phyloP scores from a whole-genome alignment of 2,329 filamentous ascomycete species.

The Trichoderma sp. region DNA sequence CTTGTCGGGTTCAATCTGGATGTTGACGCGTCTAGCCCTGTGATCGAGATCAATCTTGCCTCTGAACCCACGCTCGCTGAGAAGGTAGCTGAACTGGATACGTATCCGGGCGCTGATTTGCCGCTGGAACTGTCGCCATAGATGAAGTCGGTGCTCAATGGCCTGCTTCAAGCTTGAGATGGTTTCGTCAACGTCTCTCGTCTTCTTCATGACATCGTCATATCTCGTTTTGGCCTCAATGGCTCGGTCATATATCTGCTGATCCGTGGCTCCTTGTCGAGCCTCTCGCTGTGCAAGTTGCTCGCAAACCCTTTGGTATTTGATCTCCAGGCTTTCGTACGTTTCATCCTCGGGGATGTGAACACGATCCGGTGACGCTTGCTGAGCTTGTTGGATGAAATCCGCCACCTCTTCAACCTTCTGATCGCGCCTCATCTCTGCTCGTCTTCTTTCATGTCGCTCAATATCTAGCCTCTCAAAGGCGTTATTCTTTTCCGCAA shows the following conservation, averaged over 20 bases:
- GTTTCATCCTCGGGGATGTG: slow-evolving; percentile 68
- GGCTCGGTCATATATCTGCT: slow-evolving; percentile 62
- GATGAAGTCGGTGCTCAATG: slow-evolving; percentile 68
- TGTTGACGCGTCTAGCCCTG: slow-evolving; percentile 69
- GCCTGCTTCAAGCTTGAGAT: slow-evolving; percentile 58
- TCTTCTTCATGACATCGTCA: slow-evolving; percentile 49
- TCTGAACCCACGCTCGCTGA: slow-evolving; percentile 87
- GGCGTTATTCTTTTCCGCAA: slow-evolving; percentile 66
- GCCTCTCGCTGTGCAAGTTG: slow-evolving; percentile 63
- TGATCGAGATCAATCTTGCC: slow-evolving; percentile 83
- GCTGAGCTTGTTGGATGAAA: slow-evolving; percentile 58
- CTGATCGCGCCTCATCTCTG: slow-evolving; percentile 53
- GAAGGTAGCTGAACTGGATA: slow-evolving; percentile 83
- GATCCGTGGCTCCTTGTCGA: slow-evolving; percentile 64
- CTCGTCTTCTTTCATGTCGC: slow-evolving; percentile 49
- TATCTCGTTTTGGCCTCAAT: slow-evolving; percentile 48
- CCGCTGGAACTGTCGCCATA: slow-evolving; percentile 81
- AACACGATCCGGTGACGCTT: slow-evolving; percentile 60
- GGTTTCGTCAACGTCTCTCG: slow-evolving; percentile 47
- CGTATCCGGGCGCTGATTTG: slow-evolving; percentile 85
- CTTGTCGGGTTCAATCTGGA: slow-evolving; percentile 73
- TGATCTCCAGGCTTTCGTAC: slow-evolving; percentile 56
- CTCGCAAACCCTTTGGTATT: slow-evolving; percentile 58
- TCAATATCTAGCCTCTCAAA: slow-evolving; percentile 55
- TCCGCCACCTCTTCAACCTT: slow-evolving; percentile 54